A percentile compares a stretch with the other conserved stretches of the same genome.
These are phyloP conservation scores for Cladorrhinum sp. DNA, from an alignment of 2,329 filamentous ascomycete species.

Conservation along the genomic window DNA sequence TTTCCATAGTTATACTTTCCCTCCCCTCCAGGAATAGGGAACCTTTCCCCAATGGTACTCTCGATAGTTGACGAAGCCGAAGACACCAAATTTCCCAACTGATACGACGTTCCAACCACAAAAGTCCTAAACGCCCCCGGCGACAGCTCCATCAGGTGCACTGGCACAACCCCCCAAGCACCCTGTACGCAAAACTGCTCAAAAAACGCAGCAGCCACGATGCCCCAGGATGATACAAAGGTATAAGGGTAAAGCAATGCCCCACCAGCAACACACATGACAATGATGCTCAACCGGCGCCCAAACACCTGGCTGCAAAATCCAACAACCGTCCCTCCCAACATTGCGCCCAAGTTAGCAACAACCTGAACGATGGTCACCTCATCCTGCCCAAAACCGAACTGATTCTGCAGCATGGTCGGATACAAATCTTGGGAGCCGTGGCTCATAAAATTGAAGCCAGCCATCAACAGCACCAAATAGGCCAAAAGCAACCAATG, in stretches of 20 bases:
- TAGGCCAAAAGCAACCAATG: conserved; percentile 82
- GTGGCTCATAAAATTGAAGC: conserved; percentile 90
- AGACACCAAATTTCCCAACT: conserved; percentile 72
- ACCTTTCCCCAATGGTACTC: conserved; percentile 69
- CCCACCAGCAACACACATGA: conserved; percentile 63
- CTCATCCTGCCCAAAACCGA: conserved; percentile 48
- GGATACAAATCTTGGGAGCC: conserved; percentile 65
- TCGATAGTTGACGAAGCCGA: conserved; percentile 73
- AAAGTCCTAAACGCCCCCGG: conserved; percentile 72
- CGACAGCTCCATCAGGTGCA: conserved; percentile 74
- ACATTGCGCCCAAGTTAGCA: conserved; percentile 67
- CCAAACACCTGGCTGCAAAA: conserved; percentile 69
- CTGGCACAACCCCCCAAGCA: conserved; percentile 73
- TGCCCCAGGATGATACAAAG: conserved; percentile 40
- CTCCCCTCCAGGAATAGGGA: conserved; percentile 59
- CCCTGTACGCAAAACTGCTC: conserved; percentile 77
- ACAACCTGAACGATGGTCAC: conserved; percentile 71
- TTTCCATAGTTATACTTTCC: conserved; percentile 71
- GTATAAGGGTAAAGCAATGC: conserved; percentile 82
- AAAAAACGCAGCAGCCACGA: conserved; percentile 82
- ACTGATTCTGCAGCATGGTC: conserved; percentile 58
- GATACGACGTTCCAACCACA: conserved; percentile 70
- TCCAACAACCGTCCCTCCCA: conserved; percentile 64
- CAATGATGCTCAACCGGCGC: conserved; percentile 65
- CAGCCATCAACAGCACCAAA: conserved; percentile 81